Conservation (phyloP, 441 rosid species). For the Eruca vesicaria region DNA sequence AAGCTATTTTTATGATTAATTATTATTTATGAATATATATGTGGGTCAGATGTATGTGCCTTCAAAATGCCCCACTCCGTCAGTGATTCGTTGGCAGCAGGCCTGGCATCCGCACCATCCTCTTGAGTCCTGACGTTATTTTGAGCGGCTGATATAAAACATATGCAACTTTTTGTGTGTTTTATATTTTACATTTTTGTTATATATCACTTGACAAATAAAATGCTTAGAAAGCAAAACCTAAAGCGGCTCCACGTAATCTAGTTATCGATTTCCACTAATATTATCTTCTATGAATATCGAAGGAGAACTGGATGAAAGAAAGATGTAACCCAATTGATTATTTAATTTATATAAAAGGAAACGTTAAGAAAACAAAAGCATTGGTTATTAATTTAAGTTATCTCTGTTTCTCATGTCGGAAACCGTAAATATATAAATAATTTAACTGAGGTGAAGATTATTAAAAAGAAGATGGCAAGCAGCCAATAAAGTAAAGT, state of each 20-base stretch:
- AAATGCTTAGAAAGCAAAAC: not conserved
- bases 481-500: constrained; percentile 29
- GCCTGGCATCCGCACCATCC: constrained; percentile 4
- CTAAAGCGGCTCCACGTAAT: constrained; percentile 12
- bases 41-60: not conserved
- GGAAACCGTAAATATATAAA: constrained; percentile 18
- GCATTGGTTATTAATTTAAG: not conserved
- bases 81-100: constrained; percentile 3
- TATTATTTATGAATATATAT: not conserved
- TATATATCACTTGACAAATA: constrained; percentile 10
- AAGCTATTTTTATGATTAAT: not conserved
- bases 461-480: not conserved
- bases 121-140: constrained; percentile 11
- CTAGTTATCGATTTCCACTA: constrained; percentile 5
- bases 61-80: not conserved
- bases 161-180: not conserved
- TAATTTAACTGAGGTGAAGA: not conserved
- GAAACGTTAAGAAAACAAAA: constrained; percentile 2
- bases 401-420: not conserved
- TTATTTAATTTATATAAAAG: not conserved
- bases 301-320: not conserved
- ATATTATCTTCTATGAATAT: not conserved
- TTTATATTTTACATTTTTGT: not conserved
- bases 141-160: not conserved
- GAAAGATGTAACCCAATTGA: not conserved